Evolutionary conservation across 371 early-diverging fungal species (phyloP), one percentile per base, ranked within the genome.

Genomic region (Sporodiniella umbellata): DNA sequence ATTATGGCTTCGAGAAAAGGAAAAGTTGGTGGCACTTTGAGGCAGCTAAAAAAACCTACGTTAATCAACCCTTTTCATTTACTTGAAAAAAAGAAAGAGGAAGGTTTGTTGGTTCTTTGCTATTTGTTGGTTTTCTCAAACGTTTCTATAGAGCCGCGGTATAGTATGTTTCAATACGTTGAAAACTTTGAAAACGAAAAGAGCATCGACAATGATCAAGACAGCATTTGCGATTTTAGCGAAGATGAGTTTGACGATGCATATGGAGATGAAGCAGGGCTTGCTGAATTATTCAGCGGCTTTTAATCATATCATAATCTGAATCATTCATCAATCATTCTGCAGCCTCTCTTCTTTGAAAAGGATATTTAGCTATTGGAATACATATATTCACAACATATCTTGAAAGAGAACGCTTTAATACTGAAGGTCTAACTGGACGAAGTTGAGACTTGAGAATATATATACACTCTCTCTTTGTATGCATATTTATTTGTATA

Each of bases 211-310:
- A 7, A 6, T 25, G 35, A 45, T 31, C 18, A 47, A 3, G 46
- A 62, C 4, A 19, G 25, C 1, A 42, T 42, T 7, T 30, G 54
- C 18, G 57, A 46, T 8, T 66, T 66, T 19, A 51, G 50, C 25
- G 48, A 48, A 22, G 59, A 53, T 30, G 54, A 51, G 18, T 70
- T 59, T 56, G 70, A 70, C 33, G 50, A 54, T 18, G 48, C 64
- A 0, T 68, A 55, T 48, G 72, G 69, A 5, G 72, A 68, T 47
- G 72, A 63, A 0, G n/a, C 53, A 11, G 71, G 64, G 19, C 33
- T 64, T 2, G 47, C 6, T 7, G 43, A 33, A 18, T 25, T 51
- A 30, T 15, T 40, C 7, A 10, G 30, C 30, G 30, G 30, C 7
- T 28, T 28, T 28, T 28, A 28, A 10, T 28, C n/a, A n/a, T n/a